Base-by-base conservation (phyloP, 2,329 filamentous ascomycete species). In the Penicillium concentricum region DNA sequence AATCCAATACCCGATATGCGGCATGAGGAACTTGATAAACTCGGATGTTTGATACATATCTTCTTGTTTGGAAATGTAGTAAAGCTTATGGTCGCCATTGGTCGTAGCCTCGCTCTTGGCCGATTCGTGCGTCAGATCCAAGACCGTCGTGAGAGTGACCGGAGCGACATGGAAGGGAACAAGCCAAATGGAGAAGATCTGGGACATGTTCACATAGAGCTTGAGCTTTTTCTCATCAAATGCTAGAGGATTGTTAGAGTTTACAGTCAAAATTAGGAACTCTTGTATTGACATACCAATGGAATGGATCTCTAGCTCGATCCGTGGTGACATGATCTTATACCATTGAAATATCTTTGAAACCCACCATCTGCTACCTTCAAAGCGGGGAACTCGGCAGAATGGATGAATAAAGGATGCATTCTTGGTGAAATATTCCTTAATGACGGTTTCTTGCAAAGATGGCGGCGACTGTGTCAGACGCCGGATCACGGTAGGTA, bases 21-120 rank as follows among this genome's bases (percentile, higher is more conserved):
- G 85, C 16, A 83, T 67, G 18, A 92, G 65, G 68, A 95, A 94
- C 65, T 87, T 87, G 59, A 93, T 77, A 60, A 87, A 87, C 63
- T 96, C 88, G 47, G 86, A 87, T 0, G 85, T 80, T 67, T 93
- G 90, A 68, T 96, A 96, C 8, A 92, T 76, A 69, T 96, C 91
- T 62, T 95, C 87, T 70, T 96, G 92, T 18, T 80, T 82, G 7
- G 79, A 73, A 61, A 96, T 92, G 69, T 87, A 89, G 76, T 92
- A 94, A 56, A 81, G 81, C 22, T 67, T 74, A 37, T 66, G 59
- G 10, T 67, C 62, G 6, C 56, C 63, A 38, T 68, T 62, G 15
- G 39, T 57, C 41, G 50, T 63, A 32, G 61, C 51, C n/a, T 57
- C 49, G 35, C 45, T 56, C 16, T 60, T 50, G 13, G 48, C 49